phyloP scores from a whole-genome alignment of 2,329 filamentous ascomycete species.

The Calonectria pseudoturangicola region DNA sequence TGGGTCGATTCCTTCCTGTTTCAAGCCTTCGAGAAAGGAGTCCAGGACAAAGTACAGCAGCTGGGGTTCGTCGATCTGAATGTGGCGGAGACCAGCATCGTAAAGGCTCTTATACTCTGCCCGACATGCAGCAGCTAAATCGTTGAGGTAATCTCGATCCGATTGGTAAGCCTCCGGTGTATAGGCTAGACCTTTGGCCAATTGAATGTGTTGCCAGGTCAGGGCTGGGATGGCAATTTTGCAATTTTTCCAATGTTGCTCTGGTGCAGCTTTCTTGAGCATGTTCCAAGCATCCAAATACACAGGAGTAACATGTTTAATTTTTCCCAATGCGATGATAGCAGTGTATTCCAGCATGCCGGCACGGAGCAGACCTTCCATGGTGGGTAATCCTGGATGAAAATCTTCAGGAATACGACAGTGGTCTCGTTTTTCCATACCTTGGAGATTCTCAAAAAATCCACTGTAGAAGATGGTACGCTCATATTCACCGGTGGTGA shows the following conservation, averaged over 20 bases:
- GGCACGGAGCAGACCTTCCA: neutral
- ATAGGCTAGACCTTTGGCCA: conserved; percentile 14
- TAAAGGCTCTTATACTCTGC: conserved; percentile 3
- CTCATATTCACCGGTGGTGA: conserved; percentile 28
- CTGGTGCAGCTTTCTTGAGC: conserved; percentile 1
- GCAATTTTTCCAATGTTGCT: conserved; percentile 19
- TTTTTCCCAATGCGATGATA: neutral
- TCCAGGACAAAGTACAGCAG: conserved; percentile 17
- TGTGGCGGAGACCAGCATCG: conserved; percentile 18
- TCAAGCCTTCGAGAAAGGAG: conserved; percentile 2
- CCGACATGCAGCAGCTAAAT: neutral
- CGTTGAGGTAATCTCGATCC: neutral
- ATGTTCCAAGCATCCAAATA: neutral
- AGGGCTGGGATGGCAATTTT: conserved; percentile 14
- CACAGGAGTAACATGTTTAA: neutral
- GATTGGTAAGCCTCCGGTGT: conserved; percentile 10
- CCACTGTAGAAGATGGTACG: conserved; percentile 26
- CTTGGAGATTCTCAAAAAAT: conserved; percentile 25
- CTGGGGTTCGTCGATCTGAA: conserved; percentile 25
- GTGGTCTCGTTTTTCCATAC: neutral
- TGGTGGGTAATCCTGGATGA: neutral
- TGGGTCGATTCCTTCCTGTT: conserved; percentile 5
- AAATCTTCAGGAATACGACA: conserved; percentile 1
- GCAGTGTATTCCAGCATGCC: conserved; percentile 6
- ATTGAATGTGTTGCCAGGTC: conserved; percentile 25